Evolutionary conservation across 1,284 basidiomycete genomes (phyloP), one percentile per base, ranked within the genome.

Genomic region (Apiotrichum sp.): DNA sequence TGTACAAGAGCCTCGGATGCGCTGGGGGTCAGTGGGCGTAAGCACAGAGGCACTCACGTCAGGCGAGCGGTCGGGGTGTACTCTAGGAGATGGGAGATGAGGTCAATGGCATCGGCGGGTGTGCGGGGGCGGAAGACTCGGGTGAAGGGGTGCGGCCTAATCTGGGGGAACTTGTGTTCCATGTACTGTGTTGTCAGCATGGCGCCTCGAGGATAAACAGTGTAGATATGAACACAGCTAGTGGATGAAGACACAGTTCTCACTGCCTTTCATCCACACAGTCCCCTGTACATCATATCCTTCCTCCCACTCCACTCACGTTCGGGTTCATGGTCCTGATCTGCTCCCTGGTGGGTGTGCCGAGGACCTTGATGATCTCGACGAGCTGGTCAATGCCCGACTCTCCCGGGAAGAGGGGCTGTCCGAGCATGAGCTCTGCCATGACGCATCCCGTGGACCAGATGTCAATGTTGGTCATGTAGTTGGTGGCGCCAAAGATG

Each of bases 291-390:
- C 29, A 29, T 29, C 29, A 29, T 29, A 29, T 29, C 29, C 29
- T 29, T 3, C 3, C 36, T 38, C 36, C 9, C 31, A 16, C 10
- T 5, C 34, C 9, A 7, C 73, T 69, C 64, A 75, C 74, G 80
- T 95, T 95, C 50, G 96, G 95, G 79, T 99, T 99, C 95, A 99
- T 99, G 66, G 96, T 98, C 86, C 98, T 98, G 84, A 99, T 99
- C 78, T 99, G 96, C 75, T 98, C 96, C 66, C 95, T 82, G 57
- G 95, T 95, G 0, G 95, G 95, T 29, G 96, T 99, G 22, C 95
- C 95, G 60, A 99, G 84, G 44, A 99, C 93, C 79, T 99, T 99
- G 86, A 99, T 99, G 71, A 99, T 99, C 80, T 99, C 95, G 50
- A 99, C 95, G 67, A 99, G 78, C 80, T 99, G 95, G 79, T 99